Conservation (phyloP, 768 basidiomycete species). For the Lactarius hengduanensis region DNA sequence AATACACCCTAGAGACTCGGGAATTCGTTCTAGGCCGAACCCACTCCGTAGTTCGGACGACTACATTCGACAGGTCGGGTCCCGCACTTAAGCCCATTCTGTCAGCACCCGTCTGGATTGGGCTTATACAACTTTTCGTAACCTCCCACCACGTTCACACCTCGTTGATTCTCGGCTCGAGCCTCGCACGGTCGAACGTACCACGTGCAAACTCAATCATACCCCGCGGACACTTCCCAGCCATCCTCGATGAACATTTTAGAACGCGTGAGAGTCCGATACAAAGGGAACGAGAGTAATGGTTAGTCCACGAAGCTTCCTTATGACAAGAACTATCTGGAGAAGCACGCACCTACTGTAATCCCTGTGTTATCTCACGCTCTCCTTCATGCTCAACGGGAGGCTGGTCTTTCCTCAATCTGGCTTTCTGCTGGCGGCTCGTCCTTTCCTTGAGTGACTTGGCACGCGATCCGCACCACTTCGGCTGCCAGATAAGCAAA, state of each 20-base stretch:
- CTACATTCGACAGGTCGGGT: background rate
- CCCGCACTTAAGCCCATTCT: background rate
- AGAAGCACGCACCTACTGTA: background rate
- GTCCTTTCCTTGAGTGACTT: background rate
- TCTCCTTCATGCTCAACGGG: background rate
- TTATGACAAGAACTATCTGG: background rate
- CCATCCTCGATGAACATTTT: slow-evolving; percentile 1
- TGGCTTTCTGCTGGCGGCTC: background rate
- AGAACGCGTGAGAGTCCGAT: background rate
- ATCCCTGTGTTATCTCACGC: background rate
- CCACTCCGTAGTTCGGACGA: slow-evolving; percentile 3
- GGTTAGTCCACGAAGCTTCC: background rate
- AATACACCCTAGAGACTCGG: background rate
- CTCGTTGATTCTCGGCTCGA: slow-evolving; percentile 13
- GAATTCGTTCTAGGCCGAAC: background rate
- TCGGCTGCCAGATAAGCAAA: background rate
- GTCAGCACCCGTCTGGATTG: background rate
- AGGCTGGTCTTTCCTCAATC: background rate
- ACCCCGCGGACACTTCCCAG: slow-evolving; percentile 4
- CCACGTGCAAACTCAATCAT: slow-evolving; percentile 5
- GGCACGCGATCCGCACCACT: background rate
- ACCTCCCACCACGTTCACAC: slow-evolving; percentile 4
- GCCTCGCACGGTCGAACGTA: slow-evolving; percentile 7
- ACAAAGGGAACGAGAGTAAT: slow-evolving; percentile 9
- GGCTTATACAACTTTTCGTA: background rate